Conservation (phyloP, 768 basidiomycete genomes). For the Rhodotorula babjevae region DNA sequence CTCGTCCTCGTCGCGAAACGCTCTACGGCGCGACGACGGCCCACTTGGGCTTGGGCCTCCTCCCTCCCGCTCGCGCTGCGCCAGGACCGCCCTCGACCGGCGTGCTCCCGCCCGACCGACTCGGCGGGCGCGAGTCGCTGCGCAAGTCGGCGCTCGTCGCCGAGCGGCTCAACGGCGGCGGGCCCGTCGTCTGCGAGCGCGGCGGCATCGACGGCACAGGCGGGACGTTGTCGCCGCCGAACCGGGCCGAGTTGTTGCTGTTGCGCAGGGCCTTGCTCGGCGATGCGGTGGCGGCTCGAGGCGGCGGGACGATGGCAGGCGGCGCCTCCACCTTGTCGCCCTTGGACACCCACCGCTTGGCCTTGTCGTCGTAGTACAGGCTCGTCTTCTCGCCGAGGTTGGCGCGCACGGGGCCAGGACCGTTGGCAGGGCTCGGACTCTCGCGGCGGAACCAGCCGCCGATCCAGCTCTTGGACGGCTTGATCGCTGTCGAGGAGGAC, state of each 20-base stretch:
- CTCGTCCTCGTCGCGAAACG: too few relatives aligned
- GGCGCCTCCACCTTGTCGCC: constrained; percentile 54
- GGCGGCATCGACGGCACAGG: constrained; percentile 33
- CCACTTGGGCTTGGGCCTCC: not conserved
- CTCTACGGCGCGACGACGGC: not conserved
- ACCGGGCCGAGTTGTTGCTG: constrained; percentile 13
- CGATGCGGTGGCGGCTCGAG: constrained; percentile 37
- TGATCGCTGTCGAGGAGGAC: constrained; percentile 34
- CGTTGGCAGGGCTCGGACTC: constrained; percentile 52
- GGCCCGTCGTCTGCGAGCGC: not conserved
- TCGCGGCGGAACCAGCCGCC: constrained; percentile 71
- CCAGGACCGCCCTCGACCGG: not conserved
- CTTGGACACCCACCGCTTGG: constrained; percentile 93
- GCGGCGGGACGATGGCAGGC: constrained; percentile 26
- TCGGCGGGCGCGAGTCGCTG: constrained; percentile 2
- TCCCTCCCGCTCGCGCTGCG: not conserved
- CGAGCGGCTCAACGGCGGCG: not conserved
- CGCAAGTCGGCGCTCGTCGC: not conserved
- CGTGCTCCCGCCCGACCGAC: not conserved
- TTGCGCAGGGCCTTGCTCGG: constrained; percentile 20
- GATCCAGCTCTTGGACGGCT: constrained; percentile 61
- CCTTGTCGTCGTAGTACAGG: constrained; percentile 92
- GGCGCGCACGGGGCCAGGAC: constrained; percentile 72
- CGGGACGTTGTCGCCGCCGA: constrained; percentile 7
- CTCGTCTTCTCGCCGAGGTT: constrained; percentile 84